These are phyloP conservation scores for Naegleria lovaniensis DNA, from an alignment of 208 protist species.

Conservation along the genomic window DNA sequence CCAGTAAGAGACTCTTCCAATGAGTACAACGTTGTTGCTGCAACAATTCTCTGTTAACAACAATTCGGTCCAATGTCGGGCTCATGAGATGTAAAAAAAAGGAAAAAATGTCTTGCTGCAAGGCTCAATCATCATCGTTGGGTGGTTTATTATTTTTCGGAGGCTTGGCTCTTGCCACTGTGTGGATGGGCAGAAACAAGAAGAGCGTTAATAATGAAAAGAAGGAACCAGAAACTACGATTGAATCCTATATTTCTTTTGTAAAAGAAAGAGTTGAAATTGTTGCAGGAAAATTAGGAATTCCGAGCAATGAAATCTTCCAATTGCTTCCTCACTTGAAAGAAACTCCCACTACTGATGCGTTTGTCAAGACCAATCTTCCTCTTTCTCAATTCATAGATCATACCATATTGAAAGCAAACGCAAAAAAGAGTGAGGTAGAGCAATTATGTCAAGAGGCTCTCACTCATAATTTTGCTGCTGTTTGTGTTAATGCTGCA, in stretches of 20 bases:
- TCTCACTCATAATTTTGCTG: conserved; percentile 60
- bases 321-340: background rate
- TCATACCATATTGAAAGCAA: conserved; percentile 79
- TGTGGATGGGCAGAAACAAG: background rate
- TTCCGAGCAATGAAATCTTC: background rate
- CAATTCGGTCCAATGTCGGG: no score
- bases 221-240: background rate
- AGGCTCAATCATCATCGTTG: background rate
- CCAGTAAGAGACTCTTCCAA: no score
- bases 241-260: background rate
- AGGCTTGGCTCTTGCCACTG: background rate
- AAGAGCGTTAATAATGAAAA: background rate
- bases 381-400: conserved; percentile 63
- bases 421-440: conserved; percentile 55
- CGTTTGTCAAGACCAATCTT: background rate
- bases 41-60: no score
- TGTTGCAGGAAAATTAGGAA: background rate
- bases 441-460: conserved; percentile 77
- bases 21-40: no score
- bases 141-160: background rate
- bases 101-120: background rate
- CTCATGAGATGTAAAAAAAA: background rate
- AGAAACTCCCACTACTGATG: background rate
- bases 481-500: conserved; percentile 83
- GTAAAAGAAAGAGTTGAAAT: background rate